Evolutionary conservation across 2,329 filamentous ascomycete species (phyloP).

Genomic region (Fusarium sp.): DNA sequence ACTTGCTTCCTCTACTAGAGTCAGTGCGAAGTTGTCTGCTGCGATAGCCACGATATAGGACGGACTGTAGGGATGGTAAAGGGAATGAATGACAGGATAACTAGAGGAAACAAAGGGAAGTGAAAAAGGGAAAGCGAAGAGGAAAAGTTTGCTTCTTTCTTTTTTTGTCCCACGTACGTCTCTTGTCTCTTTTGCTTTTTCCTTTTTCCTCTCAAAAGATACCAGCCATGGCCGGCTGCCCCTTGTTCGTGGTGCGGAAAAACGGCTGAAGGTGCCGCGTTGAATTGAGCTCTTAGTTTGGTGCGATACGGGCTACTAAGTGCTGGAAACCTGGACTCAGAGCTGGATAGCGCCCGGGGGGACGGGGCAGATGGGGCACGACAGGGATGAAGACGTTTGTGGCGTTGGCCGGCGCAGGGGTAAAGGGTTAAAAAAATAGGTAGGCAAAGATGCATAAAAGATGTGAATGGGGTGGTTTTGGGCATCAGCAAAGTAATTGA

Average conservation of each 20-base stretch:
- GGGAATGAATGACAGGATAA: conserved; percentile 14
- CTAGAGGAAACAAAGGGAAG: conserved; percentile 12
- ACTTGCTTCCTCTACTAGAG: background rate
- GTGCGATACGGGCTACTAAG: conserved; percentile 2
- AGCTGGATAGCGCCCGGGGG: conserved; percentile 9
- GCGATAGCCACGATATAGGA: background rate
- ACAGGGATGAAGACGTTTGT: conserved; percentile 27
- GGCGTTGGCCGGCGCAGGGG: conserved; percentile 26
- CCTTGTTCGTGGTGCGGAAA: conserved; percentile 27
- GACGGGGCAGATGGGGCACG: background rate
- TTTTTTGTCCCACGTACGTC: background rate
- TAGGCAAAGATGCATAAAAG: conserved; percentile 15
- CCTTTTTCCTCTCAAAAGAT: background rate
- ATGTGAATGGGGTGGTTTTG: background rate
- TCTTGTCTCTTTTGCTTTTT: background rate
- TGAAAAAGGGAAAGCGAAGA: conserved; percentile 1
- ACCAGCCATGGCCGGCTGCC: conserved; percentile 1
- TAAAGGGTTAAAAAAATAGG: conserved; percentile 6
- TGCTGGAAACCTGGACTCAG: conserved; percentile 6
- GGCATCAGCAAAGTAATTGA: background rate
- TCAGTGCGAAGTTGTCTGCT: background rate
- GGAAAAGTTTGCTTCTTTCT: conserved; percentile 8
- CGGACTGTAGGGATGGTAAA: conserved; percentile 1
- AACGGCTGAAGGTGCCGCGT: conserved; percentile 32
- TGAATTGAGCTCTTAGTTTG: conserved; percentile 23